Evolutionary conservation across 2,329 filamentous ascomycete species (phyloP), one percentile per base, ranked within the genome.

Genomic region (Fonsecaea pedrosoi): DNA sequence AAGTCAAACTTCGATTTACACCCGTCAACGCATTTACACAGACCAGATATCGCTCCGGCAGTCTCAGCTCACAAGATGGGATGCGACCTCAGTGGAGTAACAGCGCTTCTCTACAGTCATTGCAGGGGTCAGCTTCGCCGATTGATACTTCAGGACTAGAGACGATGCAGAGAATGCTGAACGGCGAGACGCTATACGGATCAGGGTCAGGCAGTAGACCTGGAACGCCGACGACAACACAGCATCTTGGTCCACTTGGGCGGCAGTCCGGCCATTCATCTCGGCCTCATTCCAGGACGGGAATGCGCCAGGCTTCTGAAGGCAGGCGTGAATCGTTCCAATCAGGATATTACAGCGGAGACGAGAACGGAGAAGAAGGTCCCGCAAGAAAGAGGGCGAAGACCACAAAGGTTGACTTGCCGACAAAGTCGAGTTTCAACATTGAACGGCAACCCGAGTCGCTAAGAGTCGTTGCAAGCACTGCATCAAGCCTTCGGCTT

Each of bases 1-100:
- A 99, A 80, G 94, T 99, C 71, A 96, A 91, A 77, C 84, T 99
- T 68, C 93, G 92, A 75, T 84, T 99, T 64, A 90, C 93, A 1
- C 90, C 90, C 15, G 89, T 97, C 40, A 85, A 89, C 37, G 69
- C 69, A 5, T 69, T 67, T 42, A 48, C 64, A n/a, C 62, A 60
- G 40, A 37, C 57, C 25, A 65, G 70, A 62, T 58, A 67, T 30
- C 68, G 71, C 48, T 73, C 71, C 45, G 71, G 71, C 34, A 73
- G 71, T 56, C 62, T 73, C 32, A 69, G 69, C 64, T 71, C 68
- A 53, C 68, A 70, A 63, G 70, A 72, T 50, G 71, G 70, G 37
- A 53, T 34, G 9, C 67, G 68, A 18, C 62, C 66, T 12, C 64
- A 70, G 18, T 72, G 70, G 70, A 65, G 45, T 4, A 66, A 65